Percentiles rank a stretch among this genome's conserved stretches.
Evolutionary conservation across 2,329 filamentous ascomycete genomes (phyloP).

Genomic region (Ophiocordyceps camponoti-saundersi): DNA sequence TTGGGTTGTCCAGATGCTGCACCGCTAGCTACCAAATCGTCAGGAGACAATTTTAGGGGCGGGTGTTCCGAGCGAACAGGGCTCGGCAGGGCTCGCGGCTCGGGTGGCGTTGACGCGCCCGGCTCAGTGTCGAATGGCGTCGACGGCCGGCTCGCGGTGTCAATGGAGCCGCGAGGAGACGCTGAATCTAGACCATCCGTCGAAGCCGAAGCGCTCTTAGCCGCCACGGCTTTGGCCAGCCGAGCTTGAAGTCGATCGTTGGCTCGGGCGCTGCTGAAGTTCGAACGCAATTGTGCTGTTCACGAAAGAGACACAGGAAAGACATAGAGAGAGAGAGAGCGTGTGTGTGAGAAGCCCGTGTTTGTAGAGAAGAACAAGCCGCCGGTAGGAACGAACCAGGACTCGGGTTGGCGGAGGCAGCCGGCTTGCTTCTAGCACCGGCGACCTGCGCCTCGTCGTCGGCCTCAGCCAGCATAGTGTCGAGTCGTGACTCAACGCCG

Average conservation of each 20-base stretch:
- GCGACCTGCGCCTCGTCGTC: conserved; percentile 20
- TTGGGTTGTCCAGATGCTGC: neutral
- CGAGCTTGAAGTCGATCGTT: conserved; percentile 82
- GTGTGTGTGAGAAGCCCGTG: neutral
- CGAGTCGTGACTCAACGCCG: conserved; percentile 81
- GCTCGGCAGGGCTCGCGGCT: neutral
- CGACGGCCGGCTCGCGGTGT: conserved; percentile 7
- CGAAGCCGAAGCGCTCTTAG: conserved; percentile 30
- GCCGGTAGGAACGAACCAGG: conserved; percentile 3
- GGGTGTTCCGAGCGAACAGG: neutral
- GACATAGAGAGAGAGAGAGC: neutral
- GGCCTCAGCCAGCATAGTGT: conserved; percentile 77
- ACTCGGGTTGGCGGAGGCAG: conserved; percentile 12
- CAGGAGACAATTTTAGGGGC: neutral
- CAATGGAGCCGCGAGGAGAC: conserved; percentile 22
- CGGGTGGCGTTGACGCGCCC: conserved; percentile 6
- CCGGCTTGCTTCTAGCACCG: neutral
- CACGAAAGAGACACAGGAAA: neutral
- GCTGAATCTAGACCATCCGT: conserved; percentile 25
- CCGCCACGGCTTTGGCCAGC: conserved; percentile 72
- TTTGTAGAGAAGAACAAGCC: neutral
- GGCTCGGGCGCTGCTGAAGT: conserved; percentile 40
- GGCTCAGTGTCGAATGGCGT: conserved; percentile 9
- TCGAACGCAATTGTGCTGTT: conserved; percentile 38
- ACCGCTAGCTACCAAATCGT: neutral